phyloP scores from a whole-genome alignment of 176 grass and related monocot genomes.

The Aegilops tauschii region DNA sequence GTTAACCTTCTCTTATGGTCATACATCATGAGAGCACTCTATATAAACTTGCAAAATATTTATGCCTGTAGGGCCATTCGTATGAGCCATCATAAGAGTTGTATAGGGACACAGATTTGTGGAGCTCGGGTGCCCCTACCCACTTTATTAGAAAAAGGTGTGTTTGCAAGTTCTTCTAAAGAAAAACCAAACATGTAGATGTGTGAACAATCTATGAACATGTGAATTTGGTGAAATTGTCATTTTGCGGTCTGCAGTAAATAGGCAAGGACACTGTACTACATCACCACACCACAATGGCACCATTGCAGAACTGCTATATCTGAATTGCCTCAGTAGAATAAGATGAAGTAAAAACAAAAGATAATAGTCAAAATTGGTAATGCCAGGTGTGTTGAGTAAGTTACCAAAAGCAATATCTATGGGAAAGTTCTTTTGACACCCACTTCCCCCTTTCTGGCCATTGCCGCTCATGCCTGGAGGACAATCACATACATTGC shows the following conservation, averaged over 20 bases:
- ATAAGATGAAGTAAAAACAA: neutral
- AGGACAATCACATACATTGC: conserved; percentile 23
- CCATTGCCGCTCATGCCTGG: conserved; percentile 25
- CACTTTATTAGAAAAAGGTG: neutral
- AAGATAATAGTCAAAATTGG: neutral
- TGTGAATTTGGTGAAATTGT: neutral
- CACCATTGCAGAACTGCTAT: too few relatives aligned
- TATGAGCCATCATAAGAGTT: neutral
- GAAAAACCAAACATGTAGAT: neutral
- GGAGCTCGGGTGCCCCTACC: neutral
- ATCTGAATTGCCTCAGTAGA: neutral
- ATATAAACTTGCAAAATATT: neutral
- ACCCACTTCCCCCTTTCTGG: neutral
- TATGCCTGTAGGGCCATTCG: neutral
- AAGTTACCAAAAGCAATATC: conserved; percentile 20
- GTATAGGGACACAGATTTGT: neutral
- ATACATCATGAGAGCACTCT: neutral
- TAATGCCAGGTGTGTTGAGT: neutral
- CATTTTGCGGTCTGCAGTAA: neutral
- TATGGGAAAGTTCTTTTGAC: neutral
- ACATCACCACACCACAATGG: too few relatives aligned
- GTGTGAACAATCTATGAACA: neutral
- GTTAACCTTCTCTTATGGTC: neutral
- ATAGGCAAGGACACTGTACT: neutral
- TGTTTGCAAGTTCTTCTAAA: neutral